phyloP scores from a whole-genome alignment of 192 early-diverging fungal genomes.

The Backusella westeae region DNA sequence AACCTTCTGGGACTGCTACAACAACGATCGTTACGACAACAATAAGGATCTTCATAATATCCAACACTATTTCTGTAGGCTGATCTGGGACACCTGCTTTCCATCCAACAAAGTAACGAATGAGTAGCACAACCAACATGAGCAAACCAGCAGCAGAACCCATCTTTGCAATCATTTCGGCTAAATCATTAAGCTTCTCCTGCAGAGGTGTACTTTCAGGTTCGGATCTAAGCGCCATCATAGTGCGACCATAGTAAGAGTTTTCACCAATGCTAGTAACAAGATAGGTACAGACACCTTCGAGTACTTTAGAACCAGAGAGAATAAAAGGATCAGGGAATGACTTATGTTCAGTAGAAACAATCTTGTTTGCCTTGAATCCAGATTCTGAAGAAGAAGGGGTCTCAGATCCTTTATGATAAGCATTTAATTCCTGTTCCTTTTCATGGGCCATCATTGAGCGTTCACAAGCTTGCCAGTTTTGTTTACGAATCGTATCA shows the following conservation, averaged over 20 bases:
- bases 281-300: constrained; percentile 85
- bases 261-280: constrained; percentile 82
- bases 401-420: constrained; percentile 7
- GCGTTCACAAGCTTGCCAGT: constrained; percentile 46
- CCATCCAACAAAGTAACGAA: constrained; percentile 78
- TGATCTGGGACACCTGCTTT: constrained; percentile 30
- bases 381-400: constrained; percentile 5
- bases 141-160: constrained; percentile 79
- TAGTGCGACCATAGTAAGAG: constrained; percentile 85
- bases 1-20: constrained; percentile 97
- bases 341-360: constrained; percentile 21
- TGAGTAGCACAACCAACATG: constrained; percentile 85
- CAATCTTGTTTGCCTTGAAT: constrained; percentile 19
- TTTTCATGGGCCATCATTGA: neutral
- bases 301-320: constrained; percentile 89
- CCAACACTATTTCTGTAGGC: constrained; percentile 56
- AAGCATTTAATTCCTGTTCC: constrained; percentile 15
- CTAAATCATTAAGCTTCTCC: constrained; percentile 81
- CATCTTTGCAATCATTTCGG: constrained; percentile 92
- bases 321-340: constrained; percentile 82
- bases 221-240: constrained; percentile 88
- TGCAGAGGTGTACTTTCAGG: constrained; percentile 90
- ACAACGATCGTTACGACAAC: constrained; percentile 93
- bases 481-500: constrained; percentile 80
- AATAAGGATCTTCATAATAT: constrained; percentile 80